Evolutionary conservation across 2,329 filamentous ascomycete species (phyloP), one percentile per base, ranked within the genome.

Genomic region (Ceratocystis variospora): DNA sequence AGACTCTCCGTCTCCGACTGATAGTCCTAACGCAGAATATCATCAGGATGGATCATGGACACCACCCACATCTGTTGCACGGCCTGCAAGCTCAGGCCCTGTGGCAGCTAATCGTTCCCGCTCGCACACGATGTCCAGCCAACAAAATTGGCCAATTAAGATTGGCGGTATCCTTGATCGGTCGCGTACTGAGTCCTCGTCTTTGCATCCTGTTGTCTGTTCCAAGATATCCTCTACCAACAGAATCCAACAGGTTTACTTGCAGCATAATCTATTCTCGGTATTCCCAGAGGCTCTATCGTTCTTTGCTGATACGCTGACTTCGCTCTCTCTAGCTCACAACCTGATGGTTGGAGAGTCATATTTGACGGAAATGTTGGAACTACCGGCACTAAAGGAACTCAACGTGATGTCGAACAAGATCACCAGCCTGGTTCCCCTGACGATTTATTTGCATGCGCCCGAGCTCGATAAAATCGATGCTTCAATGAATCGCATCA

Each of bases 401-500:
- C 80, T 97, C 48, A 91, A 88, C 71, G 75, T 97, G 25, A 80
- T 84, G 55, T 83, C 83, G 28, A 93, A 94, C 73, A 86, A 86
- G 59, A 83, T 96, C 68, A 85, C 83, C 0, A 84, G 84, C 2
- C 76, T 96, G 8, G 79, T 82, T 1, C 83, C 87, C 0, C 76
- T 97, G 17, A 80, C 84, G 2, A 76, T 79, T 4, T 78, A 84
- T 69, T 80, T 97, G 4, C 79, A 81, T n/a, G 90, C 92, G 0
- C 90, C 91, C 0, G 79, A 77, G 5, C 80, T 97, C 5, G 83
- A 87, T 65, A 88, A 87, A 70, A 79, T 96, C 1, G 89, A 97
- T 72, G 80, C 95, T 6, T 90, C 88, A 28, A 83, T 87, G 69
- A 97, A 97, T 73, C 85, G 88, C n/a, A 77, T 97, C 37, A 82